These are phyloP conservation scores for Thymus mandschuricus DNA, from an alignment of 257 asterid species.

Conservation along the genomic window DNA sequence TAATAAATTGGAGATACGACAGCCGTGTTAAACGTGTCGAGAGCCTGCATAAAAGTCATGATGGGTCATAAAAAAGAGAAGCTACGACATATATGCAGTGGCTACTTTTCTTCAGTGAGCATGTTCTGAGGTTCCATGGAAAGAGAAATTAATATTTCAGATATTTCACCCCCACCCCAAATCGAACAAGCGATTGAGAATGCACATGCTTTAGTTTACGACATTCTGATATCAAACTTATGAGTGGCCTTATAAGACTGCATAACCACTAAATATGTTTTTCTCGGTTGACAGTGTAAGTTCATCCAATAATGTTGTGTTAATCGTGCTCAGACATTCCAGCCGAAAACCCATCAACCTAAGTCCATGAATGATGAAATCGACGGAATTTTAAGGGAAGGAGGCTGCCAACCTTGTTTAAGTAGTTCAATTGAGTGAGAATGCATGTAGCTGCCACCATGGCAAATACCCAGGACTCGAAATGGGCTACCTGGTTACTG, in stretches of 20 bases:
- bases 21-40: constrained; percentile 79
- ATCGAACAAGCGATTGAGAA: no score
- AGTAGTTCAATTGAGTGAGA: constrained; percentile 68
- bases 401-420: constrained; percentile 65
- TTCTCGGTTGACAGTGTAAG: neutral
- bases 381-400: neutral
- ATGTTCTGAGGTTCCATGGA: neutral
- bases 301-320: neutral
- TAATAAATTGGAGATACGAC: constrained; percentile 87
- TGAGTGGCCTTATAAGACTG: neutral
- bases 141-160: neutral
- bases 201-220: neutral
- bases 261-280: neutral
- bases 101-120: no score
- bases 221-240: neutral
- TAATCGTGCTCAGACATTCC: neutral
- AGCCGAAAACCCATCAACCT: constrained; percentile 1
- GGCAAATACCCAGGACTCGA: constrained; percentile 76
- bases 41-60: constrained; percentile 50
- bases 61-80: constrained; percentile 2
- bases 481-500: constrained; percentile 61
- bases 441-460: constrained; percentile 70
- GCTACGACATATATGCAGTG: no score
- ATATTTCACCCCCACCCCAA: neutral
- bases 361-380: neutral